phyloP scores from a whole-genome alignment of 2,329 filamentous ascomycete species.

The Clarireedia monteithiana region DNA sequence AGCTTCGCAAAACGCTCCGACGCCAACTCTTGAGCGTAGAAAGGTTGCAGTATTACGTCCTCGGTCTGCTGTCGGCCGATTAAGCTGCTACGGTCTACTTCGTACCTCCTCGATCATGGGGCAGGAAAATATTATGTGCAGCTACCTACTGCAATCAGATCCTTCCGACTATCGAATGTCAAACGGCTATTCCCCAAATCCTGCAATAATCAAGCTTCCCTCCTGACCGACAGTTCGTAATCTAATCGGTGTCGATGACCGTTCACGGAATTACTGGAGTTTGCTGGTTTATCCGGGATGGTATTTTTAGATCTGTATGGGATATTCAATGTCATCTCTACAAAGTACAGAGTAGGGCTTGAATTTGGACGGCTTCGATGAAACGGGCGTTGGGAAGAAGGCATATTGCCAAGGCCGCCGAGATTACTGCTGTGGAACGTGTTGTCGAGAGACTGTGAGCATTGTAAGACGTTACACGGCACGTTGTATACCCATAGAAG shows the following conservation, averaged over 20 bases:
- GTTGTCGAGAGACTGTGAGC: no score
- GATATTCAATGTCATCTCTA: no score
- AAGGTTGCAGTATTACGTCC: no score
- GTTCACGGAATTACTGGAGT: neutral
- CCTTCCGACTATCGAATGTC: neutral
- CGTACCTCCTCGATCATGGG: neutral
- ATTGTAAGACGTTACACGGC: no score
- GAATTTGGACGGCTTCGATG: no score
- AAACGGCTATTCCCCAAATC: neutral
- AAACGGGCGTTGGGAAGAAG: no score
- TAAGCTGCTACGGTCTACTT: neutral
- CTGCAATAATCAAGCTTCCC: neutral
- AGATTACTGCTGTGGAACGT: no score
- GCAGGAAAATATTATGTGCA: neutral
- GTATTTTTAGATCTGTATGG: neutral
- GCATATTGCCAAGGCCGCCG: no score
- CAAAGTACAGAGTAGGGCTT: no score
- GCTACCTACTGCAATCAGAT: conserved; percentile 2
- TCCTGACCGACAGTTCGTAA: neutral
- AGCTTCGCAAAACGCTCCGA: neutral
- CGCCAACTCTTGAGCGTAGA: no score
- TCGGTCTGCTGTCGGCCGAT: no score
- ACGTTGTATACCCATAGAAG: no score
- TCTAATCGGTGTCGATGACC: neutral
- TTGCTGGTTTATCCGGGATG: neutral